A percentile compares a stretch with the other conserved stretches of the same genome.
phyloP scores from a whole-genome alignment of 495 filamentous ascomycete genomes.

The Cudoniella acicularis region DNA sequence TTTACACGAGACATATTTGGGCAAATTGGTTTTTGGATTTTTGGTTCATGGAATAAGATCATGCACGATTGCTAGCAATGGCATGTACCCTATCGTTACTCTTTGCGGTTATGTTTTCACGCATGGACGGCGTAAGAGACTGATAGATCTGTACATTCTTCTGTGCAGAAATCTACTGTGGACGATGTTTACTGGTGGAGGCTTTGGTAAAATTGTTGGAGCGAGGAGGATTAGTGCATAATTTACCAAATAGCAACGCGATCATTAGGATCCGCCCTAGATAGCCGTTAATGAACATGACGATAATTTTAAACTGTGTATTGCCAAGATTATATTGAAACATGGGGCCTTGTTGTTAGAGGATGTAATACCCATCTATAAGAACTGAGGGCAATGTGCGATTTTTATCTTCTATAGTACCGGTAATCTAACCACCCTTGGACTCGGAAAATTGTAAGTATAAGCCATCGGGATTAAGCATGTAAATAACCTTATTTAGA shows the following conservation, averaged over 20 bases:
- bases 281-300: constrained; percentile 7
- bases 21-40: constrained; percentile 13
- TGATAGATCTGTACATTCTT: constrained; percentile 7
- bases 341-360: no score
- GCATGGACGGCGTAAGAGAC: constrained; percentile 14
- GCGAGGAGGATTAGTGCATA: constrained; percentile 1
- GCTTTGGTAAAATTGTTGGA: neutral
- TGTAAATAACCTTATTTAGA: no score
- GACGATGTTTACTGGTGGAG: neutral
- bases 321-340: no score
- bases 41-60: constrained; percentile 10
- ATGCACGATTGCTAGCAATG: constrained; percentile 23
- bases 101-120: constrained; percentile 13
- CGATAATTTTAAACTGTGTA: neutral
- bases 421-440: no score
- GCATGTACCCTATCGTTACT: constrained; percentile 17
- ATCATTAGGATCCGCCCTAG: neutral
- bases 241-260: neutral
- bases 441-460: no score
- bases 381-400: no score
- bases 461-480: no score
- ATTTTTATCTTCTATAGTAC: no score
- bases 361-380: no score
- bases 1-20: constrained; percentile 9
- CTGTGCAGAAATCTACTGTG: neutral